phyloP scores from a whole-genome alignment of 31 red algal genomes.

The Asparagopsis taxiformis region DNA sequence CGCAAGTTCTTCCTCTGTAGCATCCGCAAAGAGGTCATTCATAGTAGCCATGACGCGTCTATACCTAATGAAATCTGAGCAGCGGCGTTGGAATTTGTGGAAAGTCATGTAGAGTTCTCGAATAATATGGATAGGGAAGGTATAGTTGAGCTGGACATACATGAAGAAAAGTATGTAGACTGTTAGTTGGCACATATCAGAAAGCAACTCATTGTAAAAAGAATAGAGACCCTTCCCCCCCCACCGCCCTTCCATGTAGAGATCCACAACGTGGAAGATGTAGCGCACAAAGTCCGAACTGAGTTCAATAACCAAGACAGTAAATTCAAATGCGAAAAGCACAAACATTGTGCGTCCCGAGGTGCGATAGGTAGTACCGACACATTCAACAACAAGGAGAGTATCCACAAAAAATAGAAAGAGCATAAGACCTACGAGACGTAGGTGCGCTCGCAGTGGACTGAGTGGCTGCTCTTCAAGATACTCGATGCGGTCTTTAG shows the following conservation, averaged over 20 bases:
- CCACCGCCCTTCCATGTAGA: constrained; percentile 72
- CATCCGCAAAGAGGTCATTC: constrained; percentile 84
- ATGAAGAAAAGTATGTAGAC: constrained; percentile 94
- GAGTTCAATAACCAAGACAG: constrained; percentile 75
- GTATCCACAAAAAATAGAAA: constrained; percentile 57
- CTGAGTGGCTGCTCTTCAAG: constrained; percentile 86
- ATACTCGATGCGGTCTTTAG: constrained; percentile 90
- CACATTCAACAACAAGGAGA: constrained; percentile 41
- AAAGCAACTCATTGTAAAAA: constrained; percentile 89
- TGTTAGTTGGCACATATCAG: constrained; percentile 82
- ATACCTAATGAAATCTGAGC: constrained; percentile 87
- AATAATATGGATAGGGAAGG: constrained; percentile 93
- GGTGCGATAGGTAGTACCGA: constrained; percentile 24
- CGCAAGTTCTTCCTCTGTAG: constrained; percentile 82
- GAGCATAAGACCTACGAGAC: constrained; percentile 72
- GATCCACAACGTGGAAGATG: constrained; percentile 68
- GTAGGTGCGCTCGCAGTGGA: constrained; percentile 63
- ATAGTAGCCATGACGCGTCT: constrained; percentile 88
- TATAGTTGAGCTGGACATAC: constrained; percentile 85
- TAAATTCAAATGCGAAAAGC: constrained; percentile 92
- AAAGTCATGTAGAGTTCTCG: constrained; percentile 89
- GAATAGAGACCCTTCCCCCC: constrained; percentile 74
- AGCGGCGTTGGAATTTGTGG: constrained; percentile 64
- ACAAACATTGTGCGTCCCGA: constrained; percentile 72
- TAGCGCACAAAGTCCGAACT: constrained; percentile 63